Conservation (phyloP, 106 monocot genomes). For the Allium fistulosum region DNA sequence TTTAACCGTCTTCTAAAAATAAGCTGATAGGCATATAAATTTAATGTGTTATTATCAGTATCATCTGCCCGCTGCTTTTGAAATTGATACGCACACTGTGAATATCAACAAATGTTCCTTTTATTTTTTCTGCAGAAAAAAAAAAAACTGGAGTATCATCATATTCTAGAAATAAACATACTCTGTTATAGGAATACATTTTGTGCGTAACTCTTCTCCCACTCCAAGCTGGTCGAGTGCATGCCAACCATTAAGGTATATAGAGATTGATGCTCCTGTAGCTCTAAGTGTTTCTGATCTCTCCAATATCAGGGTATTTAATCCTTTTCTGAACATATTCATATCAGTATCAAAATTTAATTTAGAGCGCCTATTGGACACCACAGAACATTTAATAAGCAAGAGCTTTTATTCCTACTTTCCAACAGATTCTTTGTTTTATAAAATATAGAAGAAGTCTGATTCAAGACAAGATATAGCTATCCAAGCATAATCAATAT, state of each 20-base stretch:
- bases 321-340: constrained; percentile 33
- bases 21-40: too few species aligned
- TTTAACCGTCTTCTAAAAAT: too few species aligned
- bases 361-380: too few species aligned
- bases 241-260: constrained; percentile 38
- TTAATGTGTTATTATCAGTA: not conserved
- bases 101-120: not conserved
- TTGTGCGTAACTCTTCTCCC: constrained; percentile 20
- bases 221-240: constrained; percentile 48
- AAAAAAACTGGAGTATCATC: not conserved
- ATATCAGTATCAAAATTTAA: not conserved
- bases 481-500: too few species aligned
- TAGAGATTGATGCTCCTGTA: constrained; percentile 20
- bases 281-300: constrained; percentile 22
- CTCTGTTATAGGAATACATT: constrained; percentile 22
- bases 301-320: constrained; percentile 32
- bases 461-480: too few species aligned
- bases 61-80: not conserved
- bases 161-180: constrained; percentile 3
- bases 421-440: too few species aligned
- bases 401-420: too few species aligned
- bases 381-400: too few species aligned
- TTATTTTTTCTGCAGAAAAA: too few species aligned
- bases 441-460: too few species aligned
- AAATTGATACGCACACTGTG: not conserved